Evolutionary conservation across 2,329 filamentous ascomycete species (phyloP), one percentile per base, ranked within the genome.

Genomic region (Calcarisporium arbuscula): DNA sequence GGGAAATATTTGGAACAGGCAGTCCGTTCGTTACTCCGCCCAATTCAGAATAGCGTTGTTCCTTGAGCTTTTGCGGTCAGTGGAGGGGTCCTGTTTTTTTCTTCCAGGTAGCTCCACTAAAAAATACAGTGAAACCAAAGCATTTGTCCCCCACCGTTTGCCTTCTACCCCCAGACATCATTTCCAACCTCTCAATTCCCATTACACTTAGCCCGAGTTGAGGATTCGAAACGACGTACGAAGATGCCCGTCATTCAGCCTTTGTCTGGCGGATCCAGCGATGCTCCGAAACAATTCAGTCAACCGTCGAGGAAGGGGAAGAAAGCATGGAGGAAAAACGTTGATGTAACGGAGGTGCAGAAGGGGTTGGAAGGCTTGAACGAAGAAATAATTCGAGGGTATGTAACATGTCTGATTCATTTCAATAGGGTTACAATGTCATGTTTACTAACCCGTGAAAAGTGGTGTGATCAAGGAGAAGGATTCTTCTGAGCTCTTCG

Each of bases 251-350:
- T 72, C 18, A 49, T 78, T 19, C 60, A 64, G 45, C 61, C 65
- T 30, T 61, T 60, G 31, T 46, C 46, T 8, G 59, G 67, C 26
- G 71, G 64, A 40, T 62, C 72, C 22, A 61, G 64, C 10, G 62
- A 70, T 22, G 82, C 85, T 14, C 89, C 88, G 9, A 78, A 81
- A 43, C 86, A 94, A 47, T 80, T 82, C 63, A 88, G 77, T 44
- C 92, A 98, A 61, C 78, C 88, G 18, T 96, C 90, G 5, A 76
- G 92, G 56, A 98, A 98, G 60, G 92, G 94, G 51, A 96, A 96
- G 65, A 96, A 94, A 67, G 90, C 92, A 20, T 98, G 92, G 92
- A 77, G 92, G 55, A 98, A 96, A 62, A 95, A 98, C 65, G 87
- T 98, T 60, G 87, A 98, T 62, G 77, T 96, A 42, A 82, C 85